Conservation (phyloP, 1,139 yeast genomes). For the Geotrichum europaeum region DNA sequence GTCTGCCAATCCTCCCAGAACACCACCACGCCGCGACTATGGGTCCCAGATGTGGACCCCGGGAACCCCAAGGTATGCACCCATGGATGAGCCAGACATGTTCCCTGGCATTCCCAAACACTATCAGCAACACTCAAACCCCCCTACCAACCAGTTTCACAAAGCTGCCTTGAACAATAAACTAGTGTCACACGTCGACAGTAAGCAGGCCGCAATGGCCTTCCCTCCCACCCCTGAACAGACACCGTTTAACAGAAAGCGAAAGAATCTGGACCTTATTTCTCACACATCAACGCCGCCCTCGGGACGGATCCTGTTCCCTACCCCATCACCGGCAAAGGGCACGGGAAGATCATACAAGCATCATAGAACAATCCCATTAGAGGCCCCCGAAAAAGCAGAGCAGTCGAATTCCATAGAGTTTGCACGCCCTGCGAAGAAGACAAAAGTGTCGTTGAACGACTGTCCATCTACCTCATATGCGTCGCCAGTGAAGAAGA, state of each 20-base stretch:
- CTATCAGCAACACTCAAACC: neutral
- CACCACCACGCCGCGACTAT: constrained; percentile 29
- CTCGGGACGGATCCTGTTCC: constrained; percentile 15
- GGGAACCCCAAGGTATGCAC: constrained; percentile 35
- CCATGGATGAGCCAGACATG: constrained; percentile 33
- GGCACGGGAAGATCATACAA: constrained; percentile 17
- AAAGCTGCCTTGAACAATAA: neutral
- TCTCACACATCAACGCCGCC: neutral
- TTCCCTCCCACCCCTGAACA: constrained; percentile 19
- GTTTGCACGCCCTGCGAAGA: neutral
- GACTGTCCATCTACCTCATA: neutral
- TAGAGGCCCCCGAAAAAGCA: neutral
- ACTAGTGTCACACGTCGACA: neutral
- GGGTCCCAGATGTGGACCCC: constrained; percentile 29
- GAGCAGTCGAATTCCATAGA: neutral
- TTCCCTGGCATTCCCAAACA: constrained; percentile 8
- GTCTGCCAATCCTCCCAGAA: constrained; percentile 23
- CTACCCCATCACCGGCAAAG: constrained; percentile 14
- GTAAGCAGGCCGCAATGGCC: neutral
- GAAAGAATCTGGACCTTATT: constrained; percentile 14
- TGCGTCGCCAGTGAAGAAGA: neutral
- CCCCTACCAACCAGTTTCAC: neutral
- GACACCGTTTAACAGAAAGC: constrained; percentile 17
- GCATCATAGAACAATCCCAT: constrained; percentile 1
- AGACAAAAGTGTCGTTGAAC: neutral